These are phyloP conservation scores for Plasmodium cynomolgi DNA, from an alignment of 169 alveolate species.

Conservation along the genomic window DNA sequence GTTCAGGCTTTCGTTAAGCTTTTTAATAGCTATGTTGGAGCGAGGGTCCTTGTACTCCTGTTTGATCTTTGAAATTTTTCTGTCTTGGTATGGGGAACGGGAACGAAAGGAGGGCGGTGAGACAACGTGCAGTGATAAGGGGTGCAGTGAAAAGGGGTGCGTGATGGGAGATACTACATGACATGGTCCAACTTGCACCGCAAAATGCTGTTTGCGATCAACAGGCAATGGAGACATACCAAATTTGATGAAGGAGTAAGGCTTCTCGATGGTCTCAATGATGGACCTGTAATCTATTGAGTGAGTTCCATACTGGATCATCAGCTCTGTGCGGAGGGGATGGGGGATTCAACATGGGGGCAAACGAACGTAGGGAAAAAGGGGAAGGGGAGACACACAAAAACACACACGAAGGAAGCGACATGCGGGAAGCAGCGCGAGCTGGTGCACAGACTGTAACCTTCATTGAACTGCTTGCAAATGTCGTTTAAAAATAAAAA, in stretches of 20 bases:
- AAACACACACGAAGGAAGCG: background rate
- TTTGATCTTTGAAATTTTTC: constrained; percentile 83
- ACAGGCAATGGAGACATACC: constrained; percentile 64
- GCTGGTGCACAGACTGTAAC: background rate
- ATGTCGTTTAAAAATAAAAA: constrained; percentile 82
- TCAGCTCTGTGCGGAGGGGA: constrained; percentile 51
- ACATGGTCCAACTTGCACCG: background rate
- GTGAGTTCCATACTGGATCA: constrained; percentile 76
- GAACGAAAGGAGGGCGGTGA: background rate
- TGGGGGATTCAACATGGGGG: background rate
- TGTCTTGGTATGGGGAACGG: constrained; percentile 66
- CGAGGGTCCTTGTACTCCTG: constrained; percentile 83
- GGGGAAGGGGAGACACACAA: background rate
- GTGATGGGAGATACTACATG: background rate
- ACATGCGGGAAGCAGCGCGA: background rate
- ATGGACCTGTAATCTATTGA: constrained; percentile 75
- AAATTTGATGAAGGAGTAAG: constrained; percentile 83
- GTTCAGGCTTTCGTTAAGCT: constrained; percentile 83
- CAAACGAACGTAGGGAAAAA: background rate
- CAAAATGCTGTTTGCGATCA: background rate
- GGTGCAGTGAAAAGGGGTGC: background rate
- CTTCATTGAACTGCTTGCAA: constrained; percentile 81
- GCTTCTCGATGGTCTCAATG: constrained; percentile 79
- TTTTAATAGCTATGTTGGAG: constrained; percentile 82
- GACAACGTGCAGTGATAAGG: too few relatives aligned